Evolutionary conservation across 2,329 filamentous ascomycete genomes (phyloP), one percentile per base, ranked within the genome.

Genomic region (Sclerotinia sclerotiorum): DNA sequence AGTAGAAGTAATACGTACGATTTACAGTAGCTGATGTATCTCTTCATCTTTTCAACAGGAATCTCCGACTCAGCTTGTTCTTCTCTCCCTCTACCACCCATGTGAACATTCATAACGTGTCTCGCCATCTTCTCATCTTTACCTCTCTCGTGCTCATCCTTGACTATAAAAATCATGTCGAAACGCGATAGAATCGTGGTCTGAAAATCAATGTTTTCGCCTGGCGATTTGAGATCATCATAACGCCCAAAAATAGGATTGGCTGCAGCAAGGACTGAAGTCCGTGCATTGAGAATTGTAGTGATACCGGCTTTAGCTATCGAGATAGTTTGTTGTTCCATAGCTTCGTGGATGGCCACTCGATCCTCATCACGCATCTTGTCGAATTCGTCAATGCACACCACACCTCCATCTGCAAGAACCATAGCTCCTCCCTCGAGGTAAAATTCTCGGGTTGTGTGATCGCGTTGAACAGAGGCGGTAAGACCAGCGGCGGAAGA

Each of bases 141-240:
- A 68, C 87, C 90, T 56, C 92, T 87, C 71, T 94, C 92, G 79
- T 99, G 95, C 71, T 97, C 93, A 79, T 99, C 95, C 74, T 92
- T 92, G 71, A 99, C 94, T 73, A 99, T 97, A 83, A 98, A 99
- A 73, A 99, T 98, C 92, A 99, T 97, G 80, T 99, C 95, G 79
- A 99, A 99, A 85, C 95, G 92, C 2, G 94, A 98, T 73, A 99
- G 79, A 76, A 99, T 98, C 4, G 95, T 99, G 0, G 95, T 99
- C 77, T 99, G 95, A 80, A 99, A 99, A 80, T 99, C 95, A 73
- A 99, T 99, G 78, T 99, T 99, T 80, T 99, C 95, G 69, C 95
- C 95, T 0, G 95, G 95, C 0, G 92, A 93, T 80, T 98, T 98
- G 83, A 99, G 90, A 77, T 99, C 95, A 79, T 99, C 95, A 80